A percentile compares a stretch with the other conserved stretches of the same genome.
These are phyloP conservation scores for Fusarium pilosicola DNA, from an alignment of 2,329 filamentous ascomycete species.

Conservation along the genomic window DNA sequence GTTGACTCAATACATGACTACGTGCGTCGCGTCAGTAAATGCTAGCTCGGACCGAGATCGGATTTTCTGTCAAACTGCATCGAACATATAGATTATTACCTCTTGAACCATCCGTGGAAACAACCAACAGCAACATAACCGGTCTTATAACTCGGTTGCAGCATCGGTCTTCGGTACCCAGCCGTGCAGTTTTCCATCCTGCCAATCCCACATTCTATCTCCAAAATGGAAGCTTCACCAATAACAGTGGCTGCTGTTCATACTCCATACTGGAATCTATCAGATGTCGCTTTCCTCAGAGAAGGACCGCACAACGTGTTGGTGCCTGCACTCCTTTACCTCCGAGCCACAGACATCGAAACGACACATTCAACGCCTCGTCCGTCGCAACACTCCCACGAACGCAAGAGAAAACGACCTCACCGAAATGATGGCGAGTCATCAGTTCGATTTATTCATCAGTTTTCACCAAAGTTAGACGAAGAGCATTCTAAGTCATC, in stretches of 20 bases:
- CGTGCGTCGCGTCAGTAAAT: no score
- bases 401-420: background rate
- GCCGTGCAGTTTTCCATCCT: background rate
- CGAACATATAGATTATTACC: background rate
- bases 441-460: rapidly evolving
- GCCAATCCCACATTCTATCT: background rate
- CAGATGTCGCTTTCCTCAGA: background rate
- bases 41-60: background rate
- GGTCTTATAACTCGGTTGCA: background rate
- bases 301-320: background rate
- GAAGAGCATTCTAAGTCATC: rapidly evolving
- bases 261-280: background rate
- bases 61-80: background rate
- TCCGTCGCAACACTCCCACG: rapidly evolving
- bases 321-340: background rate
- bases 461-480: rapidly evolving
- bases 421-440: rapidly evolving
- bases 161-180: background rate
- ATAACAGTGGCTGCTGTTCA: background rate
- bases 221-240: background rate
- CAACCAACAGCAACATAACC: background rate
- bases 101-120: background rate
- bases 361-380: background rate
- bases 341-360: background rate
- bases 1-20: background rate